Conservation (phyloP, 768 basidiomycete genomes). For the Lactarius tabidus region DNA sequence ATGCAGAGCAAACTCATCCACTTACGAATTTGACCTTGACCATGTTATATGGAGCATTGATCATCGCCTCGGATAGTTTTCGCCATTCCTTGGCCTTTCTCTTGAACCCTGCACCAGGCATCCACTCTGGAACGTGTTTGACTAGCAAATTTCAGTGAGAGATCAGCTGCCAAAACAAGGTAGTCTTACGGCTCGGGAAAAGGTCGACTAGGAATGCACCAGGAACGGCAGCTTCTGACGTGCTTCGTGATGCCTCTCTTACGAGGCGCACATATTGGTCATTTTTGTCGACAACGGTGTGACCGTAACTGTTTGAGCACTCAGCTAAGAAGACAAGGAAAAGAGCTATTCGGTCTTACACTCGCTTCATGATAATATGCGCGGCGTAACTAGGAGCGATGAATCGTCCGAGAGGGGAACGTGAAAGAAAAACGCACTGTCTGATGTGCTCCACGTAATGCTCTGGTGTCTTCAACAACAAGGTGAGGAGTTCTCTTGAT, state of each 20-base stretch:
- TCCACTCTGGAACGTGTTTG: slow-evolving; percentile 30
- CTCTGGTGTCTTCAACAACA: slow-evolving; percentile 24
- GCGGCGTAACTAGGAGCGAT: slow-evolving; percentile 8
- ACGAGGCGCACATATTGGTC: slow-evolving; percentile 24
- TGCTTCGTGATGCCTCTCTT: slow-evolving; percentile 14
- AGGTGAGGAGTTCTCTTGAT: slow-evolving; percentile 19
- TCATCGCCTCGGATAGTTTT: slow-evolving; percentile 25
- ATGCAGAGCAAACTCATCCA: not conserved
- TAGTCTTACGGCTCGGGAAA: slow-evolving; percentile 26
- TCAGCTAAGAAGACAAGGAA: slow-evolving; percentile 2
- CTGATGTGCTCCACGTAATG: slow-evolving; percentile 20
- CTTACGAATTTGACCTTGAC: slow-evolving; percentile 26
- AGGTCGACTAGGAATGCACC: slow-evolving; percentile 29
- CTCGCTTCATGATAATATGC: slow-evolving; percentile 19
- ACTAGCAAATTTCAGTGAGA: slow-evolving; percentile 13
- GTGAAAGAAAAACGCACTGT: slow-evolving; percentile 10
- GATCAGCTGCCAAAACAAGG: not conserved
- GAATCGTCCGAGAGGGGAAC: not conserved
- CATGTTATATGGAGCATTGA: slow-evolving; percentile 25
- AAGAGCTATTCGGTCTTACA: slow-evolving; percentile 3
- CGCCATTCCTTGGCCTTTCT: slow-evolving; percentile 24
- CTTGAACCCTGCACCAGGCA: slow-evolving; percentile 29
- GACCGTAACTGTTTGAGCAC: slow-evolving; percentile 16
- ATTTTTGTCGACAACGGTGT: slow-evolving; percentile 19
- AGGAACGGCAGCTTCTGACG: slow-evolving; percentile 20